phyloP scores from a whole-genome alignment of 768 basidiomycete genomes.

The Leucogyrophana mollusca region DNA sequence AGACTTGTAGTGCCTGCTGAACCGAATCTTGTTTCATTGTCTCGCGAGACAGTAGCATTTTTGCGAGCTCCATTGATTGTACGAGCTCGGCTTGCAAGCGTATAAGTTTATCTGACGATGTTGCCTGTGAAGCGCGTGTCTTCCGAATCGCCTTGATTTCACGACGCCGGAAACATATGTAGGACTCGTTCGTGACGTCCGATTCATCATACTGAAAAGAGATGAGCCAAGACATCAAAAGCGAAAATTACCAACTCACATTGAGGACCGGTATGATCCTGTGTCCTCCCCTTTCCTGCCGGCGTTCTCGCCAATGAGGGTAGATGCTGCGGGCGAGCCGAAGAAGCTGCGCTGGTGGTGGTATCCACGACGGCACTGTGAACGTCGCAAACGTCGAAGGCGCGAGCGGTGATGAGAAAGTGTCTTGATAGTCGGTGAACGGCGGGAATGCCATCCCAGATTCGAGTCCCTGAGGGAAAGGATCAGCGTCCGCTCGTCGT shows the following conservation, averaged over 20 bases:
- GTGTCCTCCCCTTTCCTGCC: constrained; percentile 76
- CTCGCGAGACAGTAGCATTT: constrained; percentile 69
- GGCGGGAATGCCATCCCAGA: constrained; percentile 69
- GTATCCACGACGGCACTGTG: constrained; percentile 66
- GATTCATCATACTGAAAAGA: constrained; percentile 75
- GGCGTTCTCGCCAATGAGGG: constrained; percentile 87
- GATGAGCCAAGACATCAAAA: not conserved
- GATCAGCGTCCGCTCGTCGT: too few species aligned
- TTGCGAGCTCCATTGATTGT: constrained; percentile 71
- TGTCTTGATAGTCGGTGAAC: constrained; percentile 71
- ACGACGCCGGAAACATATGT: constrained; percentile 94
- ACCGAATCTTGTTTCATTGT: constrained; percentile 67
- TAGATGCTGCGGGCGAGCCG: constrained; percentile 75
- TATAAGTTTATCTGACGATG: constrained; percentile 84
- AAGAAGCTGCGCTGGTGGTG: constrained; percentile 57
- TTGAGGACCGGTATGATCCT: constrained; percentile 86
- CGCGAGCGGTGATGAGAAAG: constrained; percentile 59
- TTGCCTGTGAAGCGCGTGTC: constrained; percentile 87
- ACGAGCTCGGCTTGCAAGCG: constrained; percentile 78
- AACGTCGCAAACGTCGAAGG: constrained; percentile 69
- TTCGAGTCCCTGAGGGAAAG: constrained; percentile 50
- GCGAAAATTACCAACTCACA: constrained; percentile 45
- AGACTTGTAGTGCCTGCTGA: constrained; percentile 60
- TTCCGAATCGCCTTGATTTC: constrained; percentile 94
- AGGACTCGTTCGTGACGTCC: constrained; percentile 87